Base-by-base conservation (phyloP, 352 stramenopile genomes). In the Globisporangium radiosum region DNA sequence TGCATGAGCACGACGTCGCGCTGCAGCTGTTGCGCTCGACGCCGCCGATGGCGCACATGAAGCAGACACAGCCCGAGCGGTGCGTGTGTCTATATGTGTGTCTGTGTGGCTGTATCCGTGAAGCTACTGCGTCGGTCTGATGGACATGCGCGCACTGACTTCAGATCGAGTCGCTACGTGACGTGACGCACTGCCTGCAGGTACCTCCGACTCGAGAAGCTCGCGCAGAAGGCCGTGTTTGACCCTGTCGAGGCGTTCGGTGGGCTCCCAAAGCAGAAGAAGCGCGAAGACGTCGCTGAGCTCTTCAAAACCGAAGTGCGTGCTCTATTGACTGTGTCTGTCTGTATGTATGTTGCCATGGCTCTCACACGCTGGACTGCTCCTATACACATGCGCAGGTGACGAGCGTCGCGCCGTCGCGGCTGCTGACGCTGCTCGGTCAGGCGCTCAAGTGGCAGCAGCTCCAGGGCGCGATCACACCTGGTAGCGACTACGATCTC, bases 401-500 rank as follows among this genome's bases (percentile, higher is more conserved):
- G 0, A 68, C 72, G 3, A 85, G 80, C 19, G 88, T 94, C 11
- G 73, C 80, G n/a, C 92, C 92, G n/a, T 95, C 88, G 11, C 69
- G 90, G 36, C 71, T 98, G 47, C 60, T 97, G n/a, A 73, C 86
- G 56, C 66, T 98, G 17, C 60, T 97, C 15, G 83, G 87, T 2
- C 85, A 97, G 66, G 87, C 90, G 38, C 71, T 98, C 47, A 96
- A 96, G 68, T 98, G 75, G 73, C 90, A 97, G 64, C 81, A 96
- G 42, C 48, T 87, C 10, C 79, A 91, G 70, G 87, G 84, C 19
- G 25, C 81, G 14, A 64, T 94, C 19, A 53, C 77, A 14, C 65
- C 74, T 11, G 86, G 76, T n/a, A 57, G 69, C 17, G 78, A 92
- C 64, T 88, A 82, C 58, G 88, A 96, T 68, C 47, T 98, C 39